Percentiles rank a stretch among this genome's conserved stretches.
Conservation (phyloP, 805 yeast species). For the Candida peoriensis region DNA sequence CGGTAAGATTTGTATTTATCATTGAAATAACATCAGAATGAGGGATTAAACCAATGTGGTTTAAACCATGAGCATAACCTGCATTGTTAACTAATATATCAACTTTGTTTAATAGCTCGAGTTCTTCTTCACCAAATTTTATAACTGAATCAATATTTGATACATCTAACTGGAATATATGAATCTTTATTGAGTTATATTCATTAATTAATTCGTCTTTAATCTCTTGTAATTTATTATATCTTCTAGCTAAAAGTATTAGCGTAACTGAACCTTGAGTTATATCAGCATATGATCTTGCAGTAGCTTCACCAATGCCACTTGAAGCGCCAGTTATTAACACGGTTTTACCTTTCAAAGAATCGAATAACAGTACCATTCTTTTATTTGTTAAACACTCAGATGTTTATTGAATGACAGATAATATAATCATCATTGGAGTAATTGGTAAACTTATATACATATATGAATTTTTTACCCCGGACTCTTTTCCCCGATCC, state of each 20-base stretch:
- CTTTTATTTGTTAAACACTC: no score
- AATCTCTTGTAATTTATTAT: conserved; percentile 45
- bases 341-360: conserved; percentile 52
- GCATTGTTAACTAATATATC: conserved; percentile 69
- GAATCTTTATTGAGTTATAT: conserved; percentile 30
- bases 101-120: conserved; percentile 48
- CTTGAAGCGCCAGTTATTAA: conserved; percentile 95
- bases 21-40: conserved; percentile 60
- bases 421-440: no score
- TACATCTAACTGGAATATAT: neutral
- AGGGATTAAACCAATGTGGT: conserved; percentile 62
- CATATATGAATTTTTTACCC: no score
- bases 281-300: conserved; percentile 70
- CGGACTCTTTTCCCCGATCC: no score
- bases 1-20: conserved; percentile 84
- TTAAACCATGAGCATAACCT: conserved; percentile 75
- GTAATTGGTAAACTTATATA: no score
- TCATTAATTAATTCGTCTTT: conserved; percentile 39
- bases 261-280: conserved; percentile 65
- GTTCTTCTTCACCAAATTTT: conserved; percentile 36
- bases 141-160: neutral
- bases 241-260: conserved; percentile 71
- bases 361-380: neutral
- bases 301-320: conserved; percentile 91
- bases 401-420: no score